Evolutionary conservation across 2,329 filamentous ascomycete species (phyloP).

Genomic region (Trichoderma lentiforme): DNA sequence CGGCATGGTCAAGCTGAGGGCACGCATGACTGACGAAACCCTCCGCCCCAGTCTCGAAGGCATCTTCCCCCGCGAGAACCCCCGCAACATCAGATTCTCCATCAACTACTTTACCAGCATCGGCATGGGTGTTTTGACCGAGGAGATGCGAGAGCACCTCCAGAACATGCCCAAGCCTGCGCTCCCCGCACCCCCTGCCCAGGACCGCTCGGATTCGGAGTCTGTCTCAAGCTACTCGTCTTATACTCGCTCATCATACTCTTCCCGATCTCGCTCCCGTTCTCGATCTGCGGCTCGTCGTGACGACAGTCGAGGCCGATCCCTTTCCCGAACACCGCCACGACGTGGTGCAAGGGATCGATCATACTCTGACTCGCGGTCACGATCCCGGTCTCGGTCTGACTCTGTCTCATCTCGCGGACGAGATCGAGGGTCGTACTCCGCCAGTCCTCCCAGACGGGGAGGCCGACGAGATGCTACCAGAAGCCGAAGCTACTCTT

Average conservation of each 20-base stretch:
- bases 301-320: conserved; percentile 28
- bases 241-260: conserved; percentile 58
- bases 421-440: conserved; percentile 27
- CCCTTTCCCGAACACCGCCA: conserved; percentile 30
- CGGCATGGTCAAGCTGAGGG: conserved; percentile 75
- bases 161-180: conserved; percentile 86
- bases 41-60: conserved; percentile 77
- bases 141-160: conserved; percentile 88
- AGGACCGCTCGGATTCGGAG: conserved; percentile 62
- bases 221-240: conserved; percentile 78
- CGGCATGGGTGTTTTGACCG: conserved; percentile 89
- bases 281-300: conserved; percentile 27
- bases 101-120: conserved; percentile 99
- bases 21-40: conserved; percentile 72
- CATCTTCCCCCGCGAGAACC: conserved; percentile 84
- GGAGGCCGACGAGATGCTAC: conserved; percentile 25
- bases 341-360: conserved; percentile 26
- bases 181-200: conserved; percentile 62
- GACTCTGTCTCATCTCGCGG: conserved; percentile 27
- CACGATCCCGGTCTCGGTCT: conserved; percentile 43
- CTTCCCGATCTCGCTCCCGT: conserved; percentile 30
- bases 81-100: conserved; percentile 88
- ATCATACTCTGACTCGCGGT: conserved; percentile 42
- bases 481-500: conserved; percentile 22
- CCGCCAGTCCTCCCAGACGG: conserved; percentile 31